These are phyloP conservation scores for Cochlearia excelsa DNA, from an alignment of 345 rosid genomes.

Conservation along the genomic window DNA sequence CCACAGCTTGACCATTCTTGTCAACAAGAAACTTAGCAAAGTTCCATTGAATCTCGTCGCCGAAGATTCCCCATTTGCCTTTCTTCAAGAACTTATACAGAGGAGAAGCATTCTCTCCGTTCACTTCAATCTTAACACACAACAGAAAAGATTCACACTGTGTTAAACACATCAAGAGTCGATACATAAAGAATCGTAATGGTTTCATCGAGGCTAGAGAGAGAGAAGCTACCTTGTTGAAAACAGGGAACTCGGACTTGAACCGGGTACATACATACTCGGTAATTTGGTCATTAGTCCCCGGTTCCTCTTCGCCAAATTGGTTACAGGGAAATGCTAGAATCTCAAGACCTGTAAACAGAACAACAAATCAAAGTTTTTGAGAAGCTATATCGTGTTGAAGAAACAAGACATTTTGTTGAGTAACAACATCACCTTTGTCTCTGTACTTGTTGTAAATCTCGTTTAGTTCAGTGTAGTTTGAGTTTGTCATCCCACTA, in stretches of 20 bases:
- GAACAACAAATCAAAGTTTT: not conserved
- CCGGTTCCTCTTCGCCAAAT: conserved; percentile 87
- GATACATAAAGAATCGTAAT: not conserved
- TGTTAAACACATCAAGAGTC: not conserved
- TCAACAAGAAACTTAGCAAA: conserved; percentile 90
- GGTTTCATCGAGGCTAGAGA: not conserved
- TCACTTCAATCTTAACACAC: conserved; percentile 67
- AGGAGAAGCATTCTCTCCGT: conserved; percentile 67
- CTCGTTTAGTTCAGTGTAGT: conserved; percentile 71
- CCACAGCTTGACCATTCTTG: conserved; percentile 61
- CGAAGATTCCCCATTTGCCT: conserved; percentile 80
- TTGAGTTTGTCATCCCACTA: conserved; percentile 89
- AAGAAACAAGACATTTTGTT: not conserved
- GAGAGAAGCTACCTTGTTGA: conserved; percentile 55
- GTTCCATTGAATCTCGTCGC: conserved; percentile 89
- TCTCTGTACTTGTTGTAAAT: conserved; percentile 71
- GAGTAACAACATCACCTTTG: conserved; percentile 48
- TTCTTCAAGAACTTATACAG: conserved; percentile 76
- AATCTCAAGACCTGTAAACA: conserved; percentile 66
- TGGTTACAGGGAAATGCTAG: conserved; percentile 92
- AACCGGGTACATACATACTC: conserved; percentile 73
- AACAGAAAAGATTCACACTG: not conserved
- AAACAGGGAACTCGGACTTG: conserved; percentile 79
- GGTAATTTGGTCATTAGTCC: conserved; percentile 57
- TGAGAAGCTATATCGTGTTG: not conserved